A percentile compares a stretch with the other conserved stretches of the same genome.
Evolutionary conservation across 331 rosid genomes (phyloP).

Genomic region (Pyracantha coccinea): DNA sequence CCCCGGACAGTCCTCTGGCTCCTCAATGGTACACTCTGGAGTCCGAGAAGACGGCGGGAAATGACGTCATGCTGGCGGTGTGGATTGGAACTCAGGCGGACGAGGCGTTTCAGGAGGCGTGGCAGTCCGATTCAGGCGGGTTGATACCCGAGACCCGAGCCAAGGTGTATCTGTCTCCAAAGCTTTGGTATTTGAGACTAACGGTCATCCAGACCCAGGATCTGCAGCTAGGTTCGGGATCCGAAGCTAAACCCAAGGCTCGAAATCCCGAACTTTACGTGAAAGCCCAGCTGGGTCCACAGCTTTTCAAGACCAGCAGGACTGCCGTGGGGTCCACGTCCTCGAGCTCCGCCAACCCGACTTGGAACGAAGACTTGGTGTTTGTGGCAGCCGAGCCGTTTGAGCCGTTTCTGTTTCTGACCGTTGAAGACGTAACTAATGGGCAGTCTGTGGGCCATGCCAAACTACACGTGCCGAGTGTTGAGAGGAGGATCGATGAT

Average conservation of each 20-base stretch:
- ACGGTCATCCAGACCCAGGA: conserved; percentile 92
- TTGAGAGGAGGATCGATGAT: conserved; percentile 48
- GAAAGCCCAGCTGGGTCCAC: conserved; percentile 67
- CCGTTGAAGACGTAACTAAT: conserved; percentile 41
- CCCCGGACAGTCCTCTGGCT: conserved; percentile 81
- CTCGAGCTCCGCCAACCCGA: conserved; percentile 38
- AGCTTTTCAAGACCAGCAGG: conserved; percentile 56
- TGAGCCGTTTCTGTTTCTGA: conserved; percentile 54
- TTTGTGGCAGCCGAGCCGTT: conserved; percentile 83
- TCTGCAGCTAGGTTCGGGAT: conserved; percentile 39
- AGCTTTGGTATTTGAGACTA: conserved; percentile 78
- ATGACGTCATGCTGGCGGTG: conserved; percentile 77
- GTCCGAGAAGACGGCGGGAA: conserved; percentile 24
- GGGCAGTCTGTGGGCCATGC: conserved; percentile 37
- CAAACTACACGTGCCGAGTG: conserved; percentile 47
- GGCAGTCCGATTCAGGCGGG: conserved; percentile 92
- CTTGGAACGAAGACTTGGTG: conserved; percentile 69
- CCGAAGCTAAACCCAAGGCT: conserved; percentile 20
- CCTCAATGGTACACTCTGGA: conserved; percentile 88
- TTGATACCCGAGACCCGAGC: conserved; percentile 70
- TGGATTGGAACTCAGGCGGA: conserved; percentile 73
- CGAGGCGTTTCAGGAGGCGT: conserved; percentile 77
- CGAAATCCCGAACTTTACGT: conserved; percentile 35
- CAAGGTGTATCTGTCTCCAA: conserved; percentile 74
- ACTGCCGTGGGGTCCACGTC: conserved; percentile 25